Evolutionary conservation across 176 grass and related monocot species (phyloP), one percentile per base, ranked within the genome.

Genomic region (Stipa capillata): DNA sequence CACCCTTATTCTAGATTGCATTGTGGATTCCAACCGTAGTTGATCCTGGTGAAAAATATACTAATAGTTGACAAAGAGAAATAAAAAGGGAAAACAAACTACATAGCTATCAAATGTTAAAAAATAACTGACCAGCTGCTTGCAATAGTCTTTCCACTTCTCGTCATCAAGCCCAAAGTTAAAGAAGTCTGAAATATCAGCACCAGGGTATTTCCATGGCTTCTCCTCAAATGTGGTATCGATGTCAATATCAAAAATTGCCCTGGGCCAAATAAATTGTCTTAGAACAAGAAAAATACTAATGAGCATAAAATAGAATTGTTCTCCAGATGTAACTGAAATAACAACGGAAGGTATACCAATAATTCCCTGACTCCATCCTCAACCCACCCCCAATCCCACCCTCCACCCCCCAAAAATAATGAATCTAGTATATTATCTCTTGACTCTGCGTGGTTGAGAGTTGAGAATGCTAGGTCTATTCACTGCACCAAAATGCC

Each of bases 1-100:
- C 42, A 99, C 97, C 36, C 97, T 86, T 83, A 99, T 99, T 89
- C 91, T 99, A 82, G 91, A 94, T 93, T 99, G 92, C 97, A 99
- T 99, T 78, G 97, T 99, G 53, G 97, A 91, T 63, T 99, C 97
- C 80, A 99, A 31, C 65, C 90, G 84, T 79, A 86, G 78, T 87
- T 96, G 97, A 52, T 88, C 88, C 97, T 99, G 81, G 54, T 69
- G 55, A 85, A 78, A 80, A 17, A 69, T 59, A 91, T 29, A 37
- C 39, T 48, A 49, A 3, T 67, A 36, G 8, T 79, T 79, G 52
- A 82, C 4, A 70, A 71, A 77, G 15, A 14, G 81, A 64, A 25
- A 45, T 24, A 18, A 21, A 47, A 65, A 54, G 13, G 10, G 60
- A 28, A 3, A 59, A 39, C 27, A 64, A n/a, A 47, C 24, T 70